phyloP scores from a whole-genome alignment of 768 basidiomycete species.

The Tulasnella sp. region DNA sequence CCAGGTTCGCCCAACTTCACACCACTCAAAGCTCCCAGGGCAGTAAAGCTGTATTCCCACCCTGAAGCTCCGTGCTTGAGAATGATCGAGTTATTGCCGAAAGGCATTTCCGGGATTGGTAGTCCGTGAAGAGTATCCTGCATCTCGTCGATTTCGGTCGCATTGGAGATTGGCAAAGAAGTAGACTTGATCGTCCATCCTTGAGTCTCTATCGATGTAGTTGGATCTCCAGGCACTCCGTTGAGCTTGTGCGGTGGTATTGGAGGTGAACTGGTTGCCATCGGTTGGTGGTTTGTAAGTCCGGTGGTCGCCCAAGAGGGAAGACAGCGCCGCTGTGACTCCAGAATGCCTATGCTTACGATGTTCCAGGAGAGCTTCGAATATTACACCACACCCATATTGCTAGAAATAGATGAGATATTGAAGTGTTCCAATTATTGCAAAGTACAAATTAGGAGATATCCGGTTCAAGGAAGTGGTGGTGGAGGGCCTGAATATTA shows the following conservation, averaged over 20 bases:
- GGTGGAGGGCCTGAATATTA: background rate
- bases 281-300: background rate
- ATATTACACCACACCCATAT: background rate
- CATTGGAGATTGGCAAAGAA: constrained; percentile 71
- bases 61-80: constrained; percentile 54
- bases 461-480: background rate
- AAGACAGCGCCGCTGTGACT: background rate
- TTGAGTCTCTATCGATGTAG: constrained; percentile 49
- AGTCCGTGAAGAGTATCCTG: constrained; percentile 49
- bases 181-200: constrained; percentile 60
- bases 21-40: constrained; percentile 49
- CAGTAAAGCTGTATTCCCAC: constrained; percentile 55
- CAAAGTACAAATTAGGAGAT: background rate
- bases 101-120: constrained; percentile 94
- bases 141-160: constrained; percentile 57
- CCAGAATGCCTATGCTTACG: background rate
- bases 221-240: background rate
- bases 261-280: background rate
- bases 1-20: constrained; percentile 70
- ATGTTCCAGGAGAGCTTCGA: background rate
- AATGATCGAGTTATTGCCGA: constrained; percentile 68
- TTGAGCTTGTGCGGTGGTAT: constrained; percentile 3
- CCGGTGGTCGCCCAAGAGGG: background rate
- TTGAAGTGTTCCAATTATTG: background rate
- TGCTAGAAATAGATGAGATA: background rate